Conservation (phyloP, 2,329 filamentous ascomycete genomes). For the Trichocomaceae sp. region DNA sequence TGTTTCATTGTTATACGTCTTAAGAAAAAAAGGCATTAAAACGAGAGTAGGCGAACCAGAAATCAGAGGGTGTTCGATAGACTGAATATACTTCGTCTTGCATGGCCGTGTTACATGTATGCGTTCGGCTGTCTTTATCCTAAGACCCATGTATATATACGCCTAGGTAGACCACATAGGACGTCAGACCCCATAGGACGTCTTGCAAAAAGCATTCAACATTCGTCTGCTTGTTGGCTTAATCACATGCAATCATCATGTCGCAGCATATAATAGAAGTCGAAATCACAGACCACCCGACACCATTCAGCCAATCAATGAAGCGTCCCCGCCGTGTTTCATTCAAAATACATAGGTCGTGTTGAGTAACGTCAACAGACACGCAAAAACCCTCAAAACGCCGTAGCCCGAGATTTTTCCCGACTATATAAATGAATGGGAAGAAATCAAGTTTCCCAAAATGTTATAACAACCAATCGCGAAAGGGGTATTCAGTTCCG, state of each 20-base stretch:
- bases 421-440: not conserved
- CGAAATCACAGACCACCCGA: not conserved
- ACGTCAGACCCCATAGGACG: not conserved
- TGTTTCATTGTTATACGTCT: no score
- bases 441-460: not conserved
- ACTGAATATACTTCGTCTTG: no score
- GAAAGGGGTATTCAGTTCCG: constrained; percentile 12
- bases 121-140: no score
- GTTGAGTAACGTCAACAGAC: not conserved
- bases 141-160: not conserved
- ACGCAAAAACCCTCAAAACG: not conserved
- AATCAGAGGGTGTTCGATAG: no score
- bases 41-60: no score
- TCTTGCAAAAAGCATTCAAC: not conserved
- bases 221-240: not conserved
- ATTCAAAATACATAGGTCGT: not conserved
- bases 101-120: no score
- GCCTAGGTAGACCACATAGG: not conserved
- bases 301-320: not conserved
- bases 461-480: not conserved
- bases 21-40: no score
- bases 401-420: constrained; percentile 1
- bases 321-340: not conserved
- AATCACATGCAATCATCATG: not conserved
- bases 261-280: not conserved